Evolutionary conservation across 73 alveolate genomes (phyloP).

Genomic region (Loxodes magnus): DNA sequence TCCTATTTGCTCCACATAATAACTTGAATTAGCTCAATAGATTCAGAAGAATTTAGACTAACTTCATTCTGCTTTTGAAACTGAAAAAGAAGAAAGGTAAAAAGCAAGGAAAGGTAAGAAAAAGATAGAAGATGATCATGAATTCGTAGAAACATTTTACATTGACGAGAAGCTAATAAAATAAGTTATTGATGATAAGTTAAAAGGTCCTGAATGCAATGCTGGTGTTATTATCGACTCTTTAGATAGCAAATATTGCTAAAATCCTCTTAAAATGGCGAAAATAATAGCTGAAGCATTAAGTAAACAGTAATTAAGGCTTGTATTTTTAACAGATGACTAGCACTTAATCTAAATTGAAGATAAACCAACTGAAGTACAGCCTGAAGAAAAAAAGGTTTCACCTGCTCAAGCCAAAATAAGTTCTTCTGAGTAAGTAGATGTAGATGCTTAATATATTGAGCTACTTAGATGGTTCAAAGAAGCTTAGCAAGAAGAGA

Average conservation of each 20-base stretch:
- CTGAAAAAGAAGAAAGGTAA: slow-evolving; percentile 76
- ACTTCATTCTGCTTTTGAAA: slow-evolving; percentile 68
- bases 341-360: slow-evolving; percentile 19
- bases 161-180: slow-evolving; percentile 68
- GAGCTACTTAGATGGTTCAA: too few relatives aligned
- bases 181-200: slow-evolving; percentile 69
- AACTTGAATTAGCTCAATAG: slow-evolving; percentile 45
- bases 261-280: slow-evolving; percentile 52
- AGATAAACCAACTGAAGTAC: slow-evolving; percentile 29
- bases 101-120: slow-evolving; percentile 84
- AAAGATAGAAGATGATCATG: slow-evolving; percentile 77
- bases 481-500: too few relatives aligned
- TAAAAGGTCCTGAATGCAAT: slow-evolving; percentile 82
- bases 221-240: slow-evolving; percentile 95
- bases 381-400: slow-evolving; percentile 36
- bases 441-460: too few relatives aligned
- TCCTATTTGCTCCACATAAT: too few relatives aligned
- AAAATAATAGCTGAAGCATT: slow-evolving; percentile 78
- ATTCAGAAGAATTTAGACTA: slow-evolving; percentile 63
- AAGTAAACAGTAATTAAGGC: slow-evolving; percentile 64
- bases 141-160: slow-evolving; percentile 68
- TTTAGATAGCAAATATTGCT: slow-evolving; percentile 70
- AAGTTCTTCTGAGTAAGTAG: too few relatives aligned
- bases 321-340: slow-evolving; percentile 49
- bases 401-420: slow-evolving; percentile 34